Conservation (phyloP, 2,329 filamentous ascomycete species). For the Ophiostoma sp. region DNA sequence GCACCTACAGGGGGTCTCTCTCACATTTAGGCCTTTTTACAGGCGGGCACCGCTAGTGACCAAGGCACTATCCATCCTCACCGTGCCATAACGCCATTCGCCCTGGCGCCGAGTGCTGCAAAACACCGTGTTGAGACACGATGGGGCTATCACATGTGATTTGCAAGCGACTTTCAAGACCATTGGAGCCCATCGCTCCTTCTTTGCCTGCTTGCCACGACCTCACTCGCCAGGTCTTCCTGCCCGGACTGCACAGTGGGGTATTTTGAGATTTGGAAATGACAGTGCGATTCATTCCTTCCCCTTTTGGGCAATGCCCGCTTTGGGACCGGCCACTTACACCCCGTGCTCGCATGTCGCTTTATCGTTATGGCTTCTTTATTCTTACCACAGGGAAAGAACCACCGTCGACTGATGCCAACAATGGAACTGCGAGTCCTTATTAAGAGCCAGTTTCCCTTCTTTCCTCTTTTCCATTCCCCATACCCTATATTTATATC, state of each 20-base stretch:
- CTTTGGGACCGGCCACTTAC: slow-evolving; percentile 18
- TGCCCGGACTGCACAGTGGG: slow-evolving; percentile 12
- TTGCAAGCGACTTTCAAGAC: neutral
- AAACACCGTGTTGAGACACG: neutral
- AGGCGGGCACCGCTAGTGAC: neutral
- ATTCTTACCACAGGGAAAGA: neutral
- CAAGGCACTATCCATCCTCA: neutral
- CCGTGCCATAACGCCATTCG: neutral
- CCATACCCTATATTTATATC: neutral
- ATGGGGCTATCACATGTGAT: slow-evolving; percentile 2
- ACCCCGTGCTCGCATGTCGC: slow-evolving; percentile 9
- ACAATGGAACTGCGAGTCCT: neutral
- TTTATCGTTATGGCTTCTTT: neutral
- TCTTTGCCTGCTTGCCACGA: neutral
- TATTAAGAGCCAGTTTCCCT: neutral
- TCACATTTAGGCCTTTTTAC: neutral
- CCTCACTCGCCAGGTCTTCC: neutral
- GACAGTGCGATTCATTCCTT: slow-evolving; percentile 10
- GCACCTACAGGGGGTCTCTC: neutral
- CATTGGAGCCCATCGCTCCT: neutral
- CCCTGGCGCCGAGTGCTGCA: neutral
- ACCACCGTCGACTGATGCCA: neutral
- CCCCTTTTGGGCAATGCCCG: slow-evolving; percentile 20
- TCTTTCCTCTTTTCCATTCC: neutral
- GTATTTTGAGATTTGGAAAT: neutral